These are phyloP conservation scores for Ceratocystis huliohia DNA, from an alignment of 2,329 filamentous ascomycete genomes.

Conservation along the genomic window DNA sequence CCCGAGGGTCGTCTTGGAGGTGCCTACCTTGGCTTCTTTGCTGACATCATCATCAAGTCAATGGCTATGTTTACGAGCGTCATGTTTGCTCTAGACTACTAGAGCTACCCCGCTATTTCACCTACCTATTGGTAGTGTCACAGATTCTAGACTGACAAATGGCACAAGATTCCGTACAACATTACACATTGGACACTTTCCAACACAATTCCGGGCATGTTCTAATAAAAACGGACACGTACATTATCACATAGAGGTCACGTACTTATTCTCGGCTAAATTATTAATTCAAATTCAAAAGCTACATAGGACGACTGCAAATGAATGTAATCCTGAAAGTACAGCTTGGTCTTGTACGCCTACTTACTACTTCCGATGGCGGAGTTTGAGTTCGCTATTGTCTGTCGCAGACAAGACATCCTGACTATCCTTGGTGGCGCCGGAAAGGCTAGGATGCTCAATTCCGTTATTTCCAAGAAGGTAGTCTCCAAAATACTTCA, in stretches of 20 bases:
- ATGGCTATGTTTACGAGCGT: constrained; percentile 35
- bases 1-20: constrained; percentile 36
- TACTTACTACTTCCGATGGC: background rate
- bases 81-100: constrained; percentile 29
- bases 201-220: background rate
- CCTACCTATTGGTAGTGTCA: background rate
- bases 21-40: constrained; percentile 27
- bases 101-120: constrained; percentile 22
- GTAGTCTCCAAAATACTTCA: constrained; percentile 75
- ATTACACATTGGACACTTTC: no score
- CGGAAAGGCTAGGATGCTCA: constrained; percentile 31
- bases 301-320: background rate
- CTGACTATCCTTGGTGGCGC: constrained; percentile 23
- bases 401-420: constrained; percentile 15
- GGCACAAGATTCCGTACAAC: no score
- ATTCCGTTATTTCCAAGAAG: constrained; percentile 58
- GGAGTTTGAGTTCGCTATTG: constrained; percentile 10
- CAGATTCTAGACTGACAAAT: background rate
- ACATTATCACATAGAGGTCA: no score
- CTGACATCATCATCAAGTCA: constrained; percentile 31
- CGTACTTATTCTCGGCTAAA: no score
- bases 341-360: no score
- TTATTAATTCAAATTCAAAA: background rate
- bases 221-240: no score
- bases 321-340: no score